Evolutionary conservation across 164 flowering plant genomes (phyloP), one percentile per base, ranked within the genome.

Genomic region (Chimonanthus praecox): DNA sequence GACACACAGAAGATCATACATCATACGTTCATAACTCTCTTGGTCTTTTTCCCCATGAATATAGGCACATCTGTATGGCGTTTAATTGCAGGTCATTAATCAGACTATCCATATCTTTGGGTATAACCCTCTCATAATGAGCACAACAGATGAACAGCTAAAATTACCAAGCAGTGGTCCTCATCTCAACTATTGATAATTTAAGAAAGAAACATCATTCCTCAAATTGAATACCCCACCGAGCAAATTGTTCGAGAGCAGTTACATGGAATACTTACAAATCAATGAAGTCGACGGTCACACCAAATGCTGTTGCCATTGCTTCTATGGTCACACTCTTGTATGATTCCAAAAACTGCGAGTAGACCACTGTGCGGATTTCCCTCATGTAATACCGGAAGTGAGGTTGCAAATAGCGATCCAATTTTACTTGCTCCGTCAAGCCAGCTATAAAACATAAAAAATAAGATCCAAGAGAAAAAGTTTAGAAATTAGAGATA

Each of bases 261-360:
- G 15, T 49, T 6, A 60, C 10, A 58, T 4, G 33, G 13, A 54
- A n/a, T 67, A 87, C 98, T 88, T 82, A 95, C 99, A 85, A 18
- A 80, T 95, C 98, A 85, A 95, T 92, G 82, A 95, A 95, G 69
- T 95, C 97, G 74, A 90, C 92, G 0, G 96, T 81, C 16, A 95
- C 98, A 46, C 99, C 99, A 82, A 93, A 95, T 43, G 96, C 94
- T 67, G 82, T 92, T 20, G 99, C 97, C 99, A 95, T 95, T 49
- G 99, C 99, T 75, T 95, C 97, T 78, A 95, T 93, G 18, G 99
- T 95, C 9, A 95, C 99, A 82, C 99, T 95, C 84, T 92, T 93
- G 77, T 95, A 95, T 1, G 99, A 90, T 70, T 95, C 99, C 85
- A 95, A 82, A 80, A 95, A 95, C 77, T 93, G 99, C 20, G 99